Percentiles rank a stretch among this genome's conserved stretches.
phyloP scores from a whole-genome alignment of 2,329 filamentous ascomycete species.

The Sporothrix brunneoviolacea region DNA sequence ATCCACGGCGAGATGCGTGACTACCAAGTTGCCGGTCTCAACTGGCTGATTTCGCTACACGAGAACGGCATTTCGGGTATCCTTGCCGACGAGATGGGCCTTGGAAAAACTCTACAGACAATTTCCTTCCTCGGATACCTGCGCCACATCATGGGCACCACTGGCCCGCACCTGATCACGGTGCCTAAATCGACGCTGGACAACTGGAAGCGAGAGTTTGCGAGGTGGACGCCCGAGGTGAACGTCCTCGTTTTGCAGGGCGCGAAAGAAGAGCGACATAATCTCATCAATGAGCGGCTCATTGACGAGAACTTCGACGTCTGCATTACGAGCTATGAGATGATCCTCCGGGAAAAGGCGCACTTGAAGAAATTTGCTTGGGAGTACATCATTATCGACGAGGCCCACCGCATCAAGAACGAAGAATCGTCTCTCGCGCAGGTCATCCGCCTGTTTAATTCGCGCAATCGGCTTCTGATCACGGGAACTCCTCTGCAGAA shows the following conservation, averaged over 20 bases:
- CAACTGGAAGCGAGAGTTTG: constrained; percentile 96
- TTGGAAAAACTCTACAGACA: constrained; percentile 95
- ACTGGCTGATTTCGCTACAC: constrained; percentile 95
- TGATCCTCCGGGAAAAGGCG: constrained; percentile 92
- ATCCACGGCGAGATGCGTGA: constrained; percentile 88
- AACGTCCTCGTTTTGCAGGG: constrained; percentile 91
- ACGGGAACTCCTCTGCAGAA: constrained; percentile 96
- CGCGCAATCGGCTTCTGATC: constrained; percentile 87
- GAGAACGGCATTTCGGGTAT: constrained; percentile 99
- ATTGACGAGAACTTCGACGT: constrained; percentile 94
- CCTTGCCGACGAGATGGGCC: constrained; percentile 95
- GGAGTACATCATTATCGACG: constrained; percentile 99
- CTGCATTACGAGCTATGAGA: constrained; percentile 97
- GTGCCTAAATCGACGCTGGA: constrained; percentile 97
- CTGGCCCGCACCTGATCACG: constrained; percentile 80
- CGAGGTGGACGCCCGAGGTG: constrained; percentile 89
- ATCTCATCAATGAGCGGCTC: constrained; percentile 84
- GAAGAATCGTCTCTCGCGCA: constrained; percentile 95
- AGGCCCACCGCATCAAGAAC: constrained; percentile 98
- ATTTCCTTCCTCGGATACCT: constrained; percentile 95
- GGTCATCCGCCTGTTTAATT: constrained; percentile 93
- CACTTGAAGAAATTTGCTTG: constrained; percentile 96
- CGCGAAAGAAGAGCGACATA: constrained; percentile 84
- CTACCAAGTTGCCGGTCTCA: constrained; percentile 91
- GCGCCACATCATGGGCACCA: constrained; percentile 82